Evolutionary conservation across 2,329 filamentous ascomycete species (phyloP).

Genomic region (Diaporthe longicolla): DNA sequence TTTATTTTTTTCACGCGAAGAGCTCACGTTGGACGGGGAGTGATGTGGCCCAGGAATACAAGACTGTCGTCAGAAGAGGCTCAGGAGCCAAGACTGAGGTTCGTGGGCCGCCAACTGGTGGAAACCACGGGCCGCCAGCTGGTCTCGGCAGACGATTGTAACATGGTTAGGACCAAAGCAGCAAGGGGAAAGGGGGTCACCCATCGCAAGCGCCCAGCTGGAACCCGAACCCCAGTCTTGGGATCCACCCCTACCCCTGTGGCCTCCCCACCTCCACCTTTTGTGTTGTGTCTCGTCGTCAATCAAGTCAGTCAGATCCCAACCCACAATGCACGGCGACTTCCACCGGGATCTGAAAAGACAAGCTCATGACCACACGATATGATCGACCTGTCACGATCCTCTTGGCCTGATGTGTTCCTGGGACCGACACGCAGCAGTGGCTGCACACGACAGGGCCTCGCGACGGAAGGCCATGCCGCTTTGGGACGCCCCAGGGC

Average conservation of each 20-base stretch:
- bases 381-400: conserved; percentile 26
- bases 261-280: neutral
- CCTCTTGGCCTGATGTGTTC: conserved; percentile 20
- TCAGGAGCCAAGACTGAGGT: neutral
- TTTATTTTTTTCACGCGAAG: no score
- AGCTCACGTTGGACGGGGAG: no score
- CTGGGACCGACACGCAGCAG: conserved; percentile 10
- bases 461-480: conserved; percentile 12
- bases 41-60: no score
- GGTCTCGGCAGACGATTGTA: neutral
- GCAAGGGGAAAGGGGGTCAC: no score
- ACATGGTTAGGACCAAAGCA: neutral
- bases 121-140: neutral
- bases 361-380: conserved; percentile 3
- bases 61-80: neutral
- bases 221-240: neutral
- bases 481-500: conserved; percentile 2
- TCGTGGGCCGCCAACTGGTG: neutral
- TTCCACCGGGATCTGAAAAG: neutral
- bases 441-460: neutral
- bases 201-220: neutral
- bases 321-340: neutral
- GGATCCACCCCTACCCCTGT: neutral
- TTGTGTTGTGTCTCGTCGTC: neutral
- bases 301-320: neutral